Evolutionary conservation across 2,329 filamentous ascomycete species (phyloP).

Genomic region (Neonectria hederae): DNA sequence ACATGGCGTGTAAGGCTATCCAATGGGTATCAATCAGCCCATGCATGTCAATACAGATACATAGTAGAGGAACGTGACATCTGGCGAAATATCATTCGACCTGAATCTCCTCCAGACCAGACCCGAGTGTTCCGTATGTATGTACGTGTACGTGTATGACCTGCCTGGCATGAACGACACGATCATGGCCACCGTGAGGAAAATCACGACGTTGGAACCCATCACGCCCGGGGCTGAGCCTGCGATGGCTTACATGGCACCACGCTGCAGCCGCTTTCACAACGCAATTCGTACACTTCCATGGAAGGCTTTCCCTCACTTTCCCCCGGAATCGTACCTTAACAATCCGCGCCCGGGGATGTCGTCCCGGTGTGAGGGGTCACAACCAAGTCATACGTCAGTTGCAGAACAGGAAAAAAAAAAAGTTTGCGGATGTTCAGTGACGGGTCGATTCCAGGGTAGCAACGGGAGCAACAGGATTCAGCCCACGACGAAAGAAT

Average conservation of each 20-base stretch:
- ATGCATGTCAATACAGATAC: neutral
- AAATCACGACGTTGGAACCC: neutral
- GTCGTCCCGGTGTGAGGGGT: neutral
- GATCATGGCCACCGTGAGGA: neutral
- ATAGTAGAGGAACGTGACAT: neutral
- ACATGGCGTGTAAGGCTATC: neutral
- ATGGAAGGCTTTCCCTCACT: neutral
- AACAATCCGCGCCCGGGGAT: neutral
- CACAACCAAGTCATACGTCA: neutral
- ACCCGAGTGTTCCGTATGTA: neutral
- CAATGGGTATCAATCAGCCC: neutral
- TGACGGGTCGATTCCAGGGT: neutral
- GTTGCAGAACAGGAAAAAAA: neutral
- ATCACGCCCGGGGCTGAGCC: neutral
- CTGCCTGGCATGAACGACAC: neutral
- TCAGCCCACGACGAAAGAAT: neutral
- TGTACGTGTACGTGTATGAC: neutral
- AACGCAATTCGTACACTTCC: neutral
- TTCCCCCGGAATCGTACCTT: neutral
- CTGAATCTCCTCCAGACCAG: neutral
- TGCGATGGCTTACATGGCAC: too few species aligned
- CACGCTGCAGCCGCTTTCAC: neutral
- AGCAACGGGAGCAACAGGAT: neutral
- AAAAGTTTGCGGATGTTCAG: too few species aligned
- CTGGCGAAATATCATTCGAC: neutral